Evolutionary conservation across 2,329 filamentous ascomycete species (phyloP), one percentile per base, ranked within the genome.

Genomic region (Ambrosiella xylebori): DNA sequence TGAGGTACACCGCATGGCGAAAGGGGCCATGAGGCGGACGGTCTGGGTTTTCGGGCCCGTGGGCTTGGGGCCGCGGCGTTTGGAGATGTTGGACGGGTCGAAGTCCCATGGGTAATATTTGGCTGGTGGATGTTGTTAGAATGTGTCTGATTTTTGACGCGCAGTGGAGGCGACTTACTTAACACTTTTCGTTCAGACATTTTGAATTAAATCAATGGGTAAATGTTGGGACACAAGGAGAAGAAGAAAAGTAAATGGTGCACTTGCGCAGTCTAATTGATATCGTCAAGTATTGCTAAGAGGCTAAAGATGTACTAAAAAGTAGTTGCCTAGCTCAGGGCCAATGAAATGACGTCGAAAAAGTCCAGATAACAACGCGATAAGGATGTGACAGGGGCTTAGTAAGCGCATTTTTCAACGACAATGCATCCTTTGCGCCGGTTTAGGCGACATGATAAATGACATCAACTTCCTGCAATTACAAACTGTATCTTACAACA

Each of bases 131-230:
- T 38, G 6, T 11, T 5, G 49, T 53, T 60, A 56, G 39, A 41
- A 51, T 36, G 52, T 11, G 9, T 58, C 61, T 40, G 61, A 44
- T 12, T 49, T 17, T 19, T 51, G 37, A 27, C 1, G 11, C 7
- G 3, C 19, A n/a, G 35, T 5, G 27, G 11, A 9, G 11, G 47
- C 37, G 8, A 62, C 72, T 71, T 65, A 71, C 59, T 74, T 61
- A 89, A 76, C 54, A 91, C 87, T 72, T 93, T 93, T 66, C 87
- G 82, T 73, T 94, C 88, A 64, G 87, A 90, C 88, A 93, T 93
- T 65, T 59, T 47, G 52, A 44, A 40, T 36, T 7, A 51, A 35
- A 7, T 51, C 15, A 3, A 51, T 51, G 6, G 13, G 56, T 35
- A 37, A 50, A 51, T 44, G 45, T 41, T 41, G n/a, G n/a, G 40